Evolutionary conservation across 345 rosid species (phyloP), one percentile per base, ranked within the genome.

Genomic region (Hirschfeldia incana): DNA sequence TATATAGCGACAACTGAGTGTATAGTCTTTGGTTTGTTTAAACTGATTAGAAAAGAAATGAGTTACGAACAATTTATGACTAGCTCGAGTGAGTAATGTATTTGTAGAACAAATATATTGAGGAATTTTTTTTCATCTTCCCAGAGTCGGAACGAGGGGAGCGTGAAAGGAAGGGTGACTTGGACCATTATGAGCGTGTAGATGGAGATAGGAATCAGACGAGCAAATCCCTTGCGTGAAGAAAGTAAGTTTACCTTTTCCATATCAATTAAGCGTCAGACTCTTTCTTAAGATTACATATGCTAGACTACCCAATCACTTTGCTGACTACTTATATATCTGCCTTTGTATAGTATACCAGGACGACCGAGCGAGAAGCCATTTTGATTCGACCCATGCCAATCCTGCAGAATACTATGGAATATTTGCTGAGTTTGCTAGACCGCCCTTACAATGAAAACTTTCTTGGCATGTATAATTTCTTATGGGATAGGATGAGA

Each of bases 401-500:
- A 42, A 87, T 93, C 82, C 87, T 95, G 67, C 92, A 85, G 78
- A 91, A 84, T 79, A 91, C 99, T 44, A 78, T 90, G 80, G 91
- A 82, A 65, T 90, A 93, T 86, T 87, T 95, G 74, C 91, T 95
- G 37, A 77, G 79, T 86, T 86, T 95, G 87, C 89, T 95, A n/a
- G 92, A 91, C 85, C 93, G 85, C 80, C 94, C 93, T 69, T 93
- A 91, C 67, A 87, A 88, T 80, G 88, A 88, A 70, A 82, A 86
- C 68, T 90, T 95, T 85, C 94, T 95, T 67, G 89, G 94, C 87
- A 80, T 87, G 77, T 93, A 93, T 76, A 95, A 95, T 82, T 95
- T 95, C 77, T 83, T 95, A 67, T 95, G 99, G 99, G 99, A 95
- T 85, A 88, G 99, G 83, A 93, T 95, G 98, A 88, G 99, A 84